phyloP scores from a whole-genome alignment of 1,139 yeast species.

The Spathaspora sp. region DNA sequence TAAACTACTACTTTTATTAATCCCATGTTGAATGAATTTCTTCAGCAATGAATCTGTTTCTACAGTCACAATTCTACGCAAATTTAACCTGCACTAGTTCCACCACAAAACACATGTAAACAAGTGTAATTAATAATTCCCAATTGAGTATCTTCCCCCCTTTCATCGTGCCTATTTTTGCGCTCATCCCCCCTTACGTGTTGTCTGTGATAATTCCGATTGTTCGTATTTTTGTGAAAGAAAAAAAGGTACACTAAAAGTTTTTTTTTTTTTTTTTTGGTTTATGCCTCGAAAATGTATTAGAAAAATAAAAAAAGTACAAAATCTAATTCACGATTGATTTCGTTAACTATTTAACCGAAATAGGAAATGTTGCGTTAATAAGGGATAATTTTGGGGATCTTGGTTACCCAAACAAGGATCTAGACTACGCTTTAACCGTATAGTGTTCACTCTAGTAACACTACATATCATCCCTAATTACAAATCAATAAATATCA shows the following conservation, averaged over 20 bases:
- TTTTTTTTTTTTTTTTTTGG: background rate
- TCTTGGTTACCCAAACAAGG: too few relatives aligned
- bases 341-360: background rate
- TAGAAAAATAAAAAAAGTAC: background rate
- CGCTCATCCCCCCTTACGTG: background rate
- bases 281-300: background rate
- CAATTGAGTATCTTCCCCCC: background rate
- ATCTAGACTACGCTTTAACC: too few relatives aligned
- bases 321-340: background rate
- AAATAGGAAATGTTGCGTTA: constrained; percentile 1
- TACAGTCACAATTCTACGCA: too few relatives aligned
- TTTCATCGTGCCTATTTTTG: background rate
- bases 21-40: too few relatives aligned
- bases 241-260: background rate
- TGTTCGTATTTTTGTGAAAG: constrained; percentile 1
- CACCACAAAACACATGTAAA: background rate
- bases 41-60: too few relatives aligned
- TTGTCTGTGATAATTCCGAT: background rate
- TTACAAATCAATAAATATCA: background rate
- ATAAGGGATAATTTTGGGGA: too few relatives aligned
- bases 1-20: background rate
- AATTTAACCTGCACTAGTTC: background rate
- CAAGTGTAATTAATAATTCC: background rate
- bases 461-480: too few relatives aligned
- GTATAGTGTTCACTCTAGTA: too few relatives aligned